A percentile compares a stretch with the other conserved stretches of the same genome.
phyloP scores from a whole-genome alignment of 2,329 filamentous ascomycete species.

The Xylaria polymorpha region DNA sequence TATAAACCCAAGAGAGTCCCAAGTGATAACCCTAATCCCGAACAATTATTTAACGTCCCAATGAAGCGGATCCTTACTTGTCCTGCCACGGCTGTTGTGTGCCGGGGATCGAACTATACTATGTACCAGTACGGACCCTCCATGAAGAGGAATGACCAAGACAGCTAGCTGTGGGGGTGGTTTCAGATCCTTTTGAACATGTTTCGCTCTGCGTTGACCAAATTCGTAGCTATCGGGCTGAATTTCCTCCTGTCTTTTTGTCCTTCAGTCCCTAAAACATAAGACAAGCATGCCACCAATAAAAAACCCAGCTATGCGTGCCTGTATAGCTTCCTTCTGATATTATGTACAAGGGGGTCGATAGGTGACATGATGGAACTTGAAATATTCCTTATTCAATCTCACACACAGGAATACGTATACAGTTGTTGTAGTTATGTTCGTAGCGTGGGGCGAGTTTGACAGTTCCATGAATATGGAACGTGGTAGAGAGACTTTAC shows the following conservation, averaged over 20 bases:
- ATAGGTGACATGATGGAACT: background rate
- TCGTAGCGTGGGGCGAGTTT: constrained; percentile 11
- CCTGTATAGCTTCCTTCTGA: background rate
- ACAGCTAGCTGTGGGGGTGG: constrained; percentile 24
- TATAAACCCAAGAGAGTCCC: constrained; percentile 6
- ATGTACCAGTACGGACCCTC: constrained; percentile 18
- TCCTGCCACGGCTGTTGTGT: constrained; percentile 15
- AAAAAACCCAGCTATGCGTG: background rate
- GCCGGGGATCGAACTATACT: constrained; percentile 13
- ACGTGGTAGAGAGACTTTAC: constrained; percentile 9
- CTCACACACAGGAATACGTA: background rate
- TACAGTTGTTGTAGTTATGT: constrained; percentile 1
- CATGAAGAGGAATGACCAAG: constrained; percentile 11
- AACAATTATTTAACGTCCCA: constrained; percentile 13
- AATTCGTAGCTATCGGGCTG: background rate
- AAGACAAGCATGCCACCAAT: background rate
- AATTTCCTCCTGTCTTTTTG: background rate
- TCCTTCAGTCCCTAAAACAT: background rate
- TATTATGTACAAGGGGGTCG: constrained; percentile 6
- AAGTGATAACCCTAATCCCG: constrained; percentile 13
- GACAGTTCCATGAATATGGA: background rate
- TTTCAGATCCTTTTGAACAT: constrained; percentile 14
- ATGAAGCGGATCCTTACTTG: constrained; percentile 28
- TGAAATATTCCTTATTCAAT: background rate
- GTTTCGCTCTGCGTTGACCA: constrained; percentile 7